Base-by-base conservation (phyloP, 1,284 basidiomycete genomes). In the Phellopilus nigrolimitatus region DNA sequence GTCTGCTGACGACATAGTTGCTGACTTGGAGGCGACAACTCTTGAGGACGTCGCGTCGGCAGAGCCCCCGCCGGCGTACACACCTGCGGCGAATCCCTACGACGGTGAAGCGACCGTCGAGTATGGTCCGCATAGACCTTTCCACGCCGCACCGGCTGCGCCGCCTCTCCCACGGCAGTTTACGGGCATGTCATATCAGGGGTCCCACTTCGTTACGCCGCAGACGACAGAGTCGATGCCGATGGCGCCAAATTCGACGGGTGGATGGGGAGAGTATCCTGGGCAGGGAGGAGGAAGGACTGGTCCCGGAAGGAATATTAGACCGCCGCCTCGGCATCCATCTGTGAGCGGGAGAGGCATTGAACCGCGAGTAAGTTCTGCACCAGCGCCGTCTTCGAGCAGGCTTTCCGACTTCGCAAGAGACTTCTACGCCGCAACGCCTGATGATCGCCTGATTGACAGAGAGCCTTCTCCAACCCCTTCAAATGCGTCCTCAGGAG, bases 41-140 rank as follows among this genome's bases (percentile, higher is more conserved):
- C 38, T 54, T 19, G 30, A 41, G 15, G 28, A 31, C 19, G 47
- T 28, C 43, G 51, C 45, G 45, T 57, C 58, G 30, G 53, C 58
- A 15, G 79, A 81, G 15, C 79, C 82, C 15, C 85, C 84, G 0
- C 84, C 85, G 0, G 79, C 82, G 0, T 88, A 88, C 59, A 82
- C 83, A 0, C 68, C 76, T 0, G 59, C 72, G 3, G 74, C 84
- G 1, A 74, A 82, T 49, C 47, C 70, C 9, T 59, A 64, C 45
- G 67, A 73, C 2, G 84, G 83, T 9, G 85, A 88, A 62, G 65
- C 71, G 2, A 78, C 82, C 0, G 57, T 88, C 4, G 76, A 84
- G 55, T 65, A 74, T 25, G 84, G 84, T 0, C 85, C 85, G 0
- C 57, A 66, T 6, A 63, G 83, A 12, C 82, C 84, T 0, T 87